phyloP scores from a whole-genome alignment of 371 early-diverging fungal genomes.

The Mucor sp. region DNA sequence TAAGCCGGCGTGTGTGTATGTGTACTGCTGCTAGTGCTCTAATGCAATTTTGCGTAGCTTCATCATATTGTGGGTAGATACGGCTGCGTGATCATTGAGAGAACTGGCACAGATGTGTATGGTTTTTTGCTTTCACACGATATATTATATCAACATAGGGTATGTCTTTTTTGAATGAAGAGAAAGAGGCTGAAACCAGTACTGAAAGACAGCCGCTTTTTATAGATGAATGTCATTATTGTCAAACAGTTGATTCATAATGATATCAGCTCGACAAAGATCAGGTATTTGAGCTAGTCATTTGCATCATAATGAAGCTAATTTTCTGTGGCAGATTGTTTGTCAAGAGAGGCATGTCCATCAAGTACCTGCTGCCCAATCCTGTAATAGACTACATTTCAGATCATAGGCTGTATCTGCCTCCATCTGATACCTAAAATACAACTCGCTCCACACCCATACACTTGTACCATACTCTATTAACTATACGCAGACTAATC shows the following conservation, averaged over 20 bases:
- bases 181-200: not conserved
- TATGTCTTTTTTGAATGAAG: constrained; percentile 27
- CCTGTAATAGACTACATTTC: constrained; percentile 93
- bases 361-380: constrained; percentile 94
- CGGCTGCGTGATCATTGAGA: constrained; percentile 95
- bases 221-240: constrained; percentile 84
- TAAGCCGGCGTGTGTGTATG: constrained; percentile 44
- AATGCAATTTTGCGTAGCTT: constrained; percentile 56
- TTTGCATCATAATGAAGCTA: not conserved
- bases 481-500: too few relatives aligned
- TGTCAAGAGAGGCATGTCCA: constrained; percentile 91
- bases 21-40: not conserved
- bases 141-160: constrained; percentile 85
- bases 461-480: not conserved
- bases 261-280: constrained; percentile 94
- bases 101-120: constrained; percentile 93
- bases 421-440: constrained; percentile 5
- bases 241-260: constrained; percentile 96
- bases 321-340: constrained; percentile 66
- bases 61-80: constrained; percentile 90
- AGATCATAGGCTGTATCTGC: constrained; percentile 69
- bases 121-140: constrained; percentile 91
- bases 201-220: not conserved
- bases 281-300: constrained; percentile 52
- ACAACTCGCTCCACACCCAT: not conserved